Evolutionary conservation across 306 rosid genomes (phyloP), one percentile per base, ranked within the genome.

Genomic region (Quercus engelmannii): DNA sequence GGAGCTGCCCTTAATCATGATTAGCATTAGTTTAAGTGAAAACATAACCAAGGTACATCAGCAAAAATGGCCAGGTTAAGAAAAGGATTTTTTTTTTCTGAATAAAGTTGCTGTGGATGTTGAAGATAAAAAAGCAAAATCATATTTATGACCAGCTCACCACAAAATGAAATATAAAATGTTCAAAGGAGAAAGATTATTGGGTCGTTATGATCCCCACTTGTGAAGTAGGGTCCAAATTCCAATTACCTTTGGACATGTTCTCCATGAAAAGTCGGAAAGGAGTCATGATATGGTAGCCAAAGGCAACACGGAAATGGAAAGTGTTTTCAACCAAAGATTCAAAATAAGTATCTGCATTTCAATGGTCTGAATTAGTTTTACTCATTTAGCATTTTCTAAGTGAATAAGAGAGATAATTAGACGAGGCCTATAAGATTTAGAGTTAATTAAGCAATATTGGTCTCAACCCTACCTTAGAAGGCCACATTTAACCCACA

Each of bases 41-140:
- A 56, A 56, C 35, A 75, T 26, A 72, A 74, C 76, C 85, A 61
- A 64, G 65, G 41, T 74, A 73, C 35, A 80, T 70, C 74, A 71
- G 71, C 54, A 9, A 68, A 28, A 28, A 69, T 12, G 17, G 19
- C 28, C 28, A 19, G 18, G 49, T 26, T 43, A 43, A 69, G 74
- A 20, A 35, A 20, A 38, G 23, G 28, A 18, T 20, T 43, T 69
- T 30, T 74, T 38, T 38, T 38, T 7, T 26, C 30, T 25, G 67
- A 75, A 63, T n/a, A 17, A 11, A 20, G 30, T 5, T 43, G 11
- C 14, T 30, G 17, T 54, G 30, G 23, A 35, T 78, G 80, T 57
- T 52, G 33, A 23, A 49, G 70, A 64, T 17, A 20, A 52, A 51
- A 51, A 51, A 15, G 67, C 69, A 68, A 15, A 7, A 55, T 10